Conservation (phyloP, 192 early-diverging fungal genomes). For the Thamnidium elegans region DNA sequence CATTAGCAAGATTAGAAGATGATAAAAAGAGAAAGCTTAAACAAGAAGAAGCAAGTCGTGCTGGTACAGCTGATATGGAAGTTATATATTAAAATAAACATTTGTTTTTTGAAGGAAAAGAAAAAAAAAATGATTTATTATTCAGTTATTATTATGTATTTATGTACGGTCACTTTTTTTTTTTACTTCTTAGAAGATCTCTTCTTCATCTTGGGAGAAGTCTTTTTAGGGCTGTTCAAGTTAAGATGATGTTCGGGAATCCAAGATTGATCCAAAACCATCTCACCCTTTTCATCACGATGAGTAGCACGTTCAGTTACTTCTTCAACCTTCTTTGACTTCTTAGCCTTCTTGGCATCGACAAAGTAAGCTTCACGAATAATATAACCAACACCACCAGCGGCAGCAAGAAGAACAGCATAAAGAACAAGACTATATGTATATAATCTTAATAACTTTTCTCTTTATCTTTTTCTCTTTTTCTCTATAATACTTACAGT, state of each 20-base stretch:
- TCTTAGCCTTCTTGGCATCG: constrained; percentile 30
- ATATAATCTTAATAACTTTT: not conserved
- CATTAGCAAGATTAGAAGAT: constrained; percentile 14
- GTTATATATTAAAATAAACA: constrained; percentile 28
- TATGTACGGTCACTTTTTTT: no score
- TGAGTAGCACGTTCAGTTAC: constrained; percentile 25
- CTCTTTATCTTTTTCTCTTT: not conserved
- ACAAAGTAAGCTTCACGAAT: constrained; percentile 48
- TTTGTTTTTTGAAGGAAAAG: not conserved
- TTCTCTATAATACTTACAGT: constrained; percentile 42
- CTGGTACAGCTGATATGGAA: constrained; percentile 35
- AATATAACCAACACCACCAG: constrained; percentile 45
- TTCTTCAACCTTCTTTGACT: constrained; percentile 27
- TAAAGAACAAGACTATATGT: constrained; percentile 47
- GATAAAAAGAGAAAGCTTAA: constrained; percentile 27
- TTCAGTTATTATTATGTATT: no score
- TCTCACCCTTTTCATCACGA: constrained; percentile 37
- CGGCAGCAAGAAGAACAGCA: constrained; percentile 34
- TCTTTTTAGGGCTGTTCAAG: constrained; percentile 15
- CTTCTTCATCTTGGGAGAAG: constrained; percentile 35
- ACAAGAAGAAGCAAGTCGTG: constrained; percentile 32
- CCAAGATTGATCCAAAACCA: constrained; percentile 52
- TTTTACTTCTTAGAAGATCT: constrained; percentile 26
- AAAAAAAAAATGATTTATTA: no score
- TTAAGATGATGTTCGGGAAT: constrained; percentile 50